Percentiles rank a stretch among this genome's conserved stretches.
phyloP scores from a whole-genome alignment of 2,329 filamentous ascomycete species.

The Penicillium sclerotigenum region DNA sequence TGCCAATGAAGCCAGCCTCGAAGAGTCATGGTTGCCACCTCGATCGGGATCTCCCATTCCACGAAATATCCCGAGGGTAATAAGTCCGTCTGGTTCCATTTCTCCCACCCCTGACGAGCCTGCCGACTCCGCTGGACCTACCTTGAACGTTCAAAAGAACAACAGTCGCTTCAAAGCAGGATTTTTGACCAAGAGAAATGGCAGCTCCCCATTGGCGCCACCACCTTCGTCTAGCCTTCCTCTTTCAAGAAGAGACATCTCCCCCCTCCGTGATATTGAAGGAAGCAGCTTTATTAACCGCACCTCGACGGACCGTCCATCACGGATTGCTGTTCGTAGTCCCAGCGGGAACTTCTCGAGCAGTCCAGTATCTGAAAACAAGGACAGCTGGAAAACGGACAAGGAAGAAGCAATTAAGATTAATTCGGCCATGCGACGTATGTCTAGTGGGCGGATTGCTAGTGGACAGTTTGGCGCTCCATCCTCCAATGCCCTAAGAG shows the following conservation, averaged over 20 bases:
- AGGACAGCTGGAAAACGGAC: slow-evolving; percentile 48
- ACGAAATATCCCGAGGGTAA: slow-evolving; percentile 44
- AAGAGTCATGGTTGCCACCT: slow-evolving; percentile 46
- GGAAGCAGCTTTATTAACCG: slow-evolving; percentile 50
- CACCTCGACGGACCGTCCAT: slow-evolving; percentile 41
- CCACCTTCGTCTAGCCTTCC: slow-evolving; percentile 58
- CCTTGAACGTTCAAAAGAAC: slow-evolving; percentile 61
- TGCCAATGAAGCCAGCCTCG: slow-evolving; percentile 56
- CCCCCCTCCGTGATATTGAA: slow-evolving; percentile 55
- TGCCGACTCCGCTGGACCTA: slow-evolving; percentile 53
- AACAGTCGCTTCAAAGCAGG: slow-evolving; percentile 82
- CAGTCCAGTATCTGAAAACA: slow-evolving; percentile 47
- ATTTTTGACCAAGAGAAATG: slow-evolving; percentile 70
- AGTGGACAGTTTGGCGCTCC: slow-evolving; percentile 41
- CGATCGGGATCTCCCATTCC: slow-evolving; percentile 52
- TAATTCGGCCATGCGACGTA: slow-evolving; percentile 56
- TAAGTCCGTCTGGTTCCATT: slow-evolving; percentile 46
- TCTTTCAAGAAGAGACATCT: slow-evolving; percentile 57
- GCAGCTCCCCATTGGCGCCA: slow-evolving; percentile 62
- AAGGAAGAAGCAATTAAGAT: slow-evolving; percentile 54
- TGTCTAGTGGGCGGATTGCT: slow-evolving; percentile 32
- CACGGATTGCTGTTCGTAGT: slow-evolving; percentile 39
- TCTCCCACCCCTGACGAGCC: slow-evolving; percentile 51
- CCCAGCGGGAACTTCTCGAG: slow-evolving; percentile 36
- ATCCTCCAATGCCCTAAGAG: slow-evolving; percentile 40